Percentiles rank a stretch among this genome's conserved stretches.
Evolutionary conservation across 2,329 filamentous ascomycete genomes (phyloP).

Genomic region (Cercospora berteroae): DNA sequence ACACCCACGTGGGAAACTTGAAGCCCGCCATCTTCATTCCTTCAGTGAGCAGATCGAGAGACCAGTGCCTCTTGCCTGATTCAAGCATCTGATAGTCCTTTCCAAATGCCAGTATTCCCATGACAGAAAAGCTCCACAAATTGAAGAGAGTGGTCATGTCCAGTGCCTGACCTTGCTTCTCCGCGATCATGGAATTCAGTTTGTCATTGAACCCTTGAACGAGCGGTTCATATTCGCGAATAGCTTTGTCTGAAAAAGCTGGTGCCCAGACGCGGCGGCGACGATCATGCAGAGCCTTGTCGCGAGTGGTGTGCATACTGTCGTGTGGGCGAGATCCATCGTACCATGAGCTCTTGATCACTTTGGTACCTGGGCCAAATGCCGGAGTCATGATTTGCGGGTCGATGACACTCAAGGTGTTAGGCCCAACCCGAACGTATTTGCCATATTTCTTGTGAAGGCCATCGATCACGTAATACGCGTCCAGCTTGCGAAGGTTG

Average conservation of each 20-base stretch:
- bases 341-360: slow-evolving; percentile 46
- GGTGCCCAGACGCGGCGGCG: slow-evolving; percentile 44
- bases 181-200: slow-evolving; percentile 36
- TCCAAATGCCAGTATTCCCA: slow-evolving; percentile 47
- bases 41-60: slow-evolving; percentile 40
- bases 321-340: slow-evolving; percentile 35
- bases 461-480: slow-evolving; percentile 29
- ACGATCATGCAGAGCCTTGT: slow-evolving; percentile 40
- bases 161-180: slow-evolving; percentile 32
- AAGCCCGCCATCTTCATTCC: slow-evolving; percentile 32
- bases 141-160: slow-evolving; percentile 44
- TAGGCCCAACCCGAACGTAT: slow-evolving; percentile 40
- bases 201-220: slow-evolving; percentile 40
- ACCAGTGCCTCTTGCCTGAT: slow-evolving; percentile 37
- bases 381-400: slow-evolving; percentile 41
- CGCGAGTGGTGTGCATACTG: slow-evolving; percentile 43
- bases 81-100: slow-evolving; percentile 44
- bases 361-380: slow-evolving; percentile 41
- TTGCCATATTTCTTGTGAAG: slow-evolving; percentile 40
- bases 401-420: slow-evolving; percentile 39
- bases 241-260: slow-evolving; percentile 43
- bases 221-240: slow-evolving; percentile 44
- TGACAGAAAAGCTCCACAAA: slow-evolving; percentile 47
- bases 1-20: slow-evolving; percentile 37
- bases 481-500: slow-evolving; percentile 29